These are phyloP conservation scores for Ustilago vetiveriae DNA, from an alignment of 1,284 basidiomycete species.

Conservation along the genomic window DNA sequence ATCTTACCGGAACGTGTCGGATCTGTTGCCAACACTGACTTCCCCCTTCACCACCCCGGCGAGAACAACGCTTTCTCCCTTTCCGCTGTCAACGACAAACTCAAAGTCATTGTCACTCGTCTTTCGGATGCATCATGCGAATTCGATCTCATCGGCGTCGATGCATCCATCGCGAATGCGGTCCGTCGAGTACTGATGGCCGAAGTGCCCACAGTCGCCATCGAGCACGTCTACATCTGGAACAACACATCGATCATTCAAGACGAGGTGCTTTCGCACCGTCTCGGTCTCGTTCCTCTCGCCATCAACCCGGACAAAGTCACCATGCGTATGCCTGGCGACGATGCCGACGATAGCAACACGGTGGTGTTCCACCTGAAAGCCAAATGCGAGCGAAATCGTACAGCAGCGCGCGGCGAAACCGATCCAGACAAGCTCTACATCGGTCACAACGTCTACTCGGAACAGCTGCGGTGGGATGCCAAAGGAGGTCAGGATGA, in stretches of 20 bases:
- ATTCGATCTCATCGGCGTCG: conserved; percentile 94
- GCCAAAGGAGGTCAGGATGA: conserved; percentile 84
- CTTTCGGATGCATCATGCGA: conserved; percentile 72
- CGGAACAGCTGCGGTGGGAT: conserved; percentile 81
- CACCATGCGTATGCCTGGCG: conserved; percentile 67
- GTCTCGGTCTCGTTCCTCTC: conserved; percentile 88
- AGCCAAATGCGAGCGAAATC: conserved; percentile 76
- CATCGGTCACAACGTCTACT: conserved; percentile 72
- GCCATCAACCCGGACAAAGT: conserved; percentile 80
- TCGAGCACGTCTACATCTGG: conserved; percentile 92
- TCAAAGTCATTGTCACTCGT: conserved; percentile 55
- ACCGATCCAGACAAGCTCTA: conserved; percentile 59
- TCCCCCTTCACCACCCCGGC: conserved; percentile 56
- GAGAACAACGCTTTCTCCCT: conserved; percentile 50
- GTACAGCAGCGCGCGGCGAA: conserved; percentile 71
- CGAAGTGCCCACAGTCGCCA: conserved; percentile 84
- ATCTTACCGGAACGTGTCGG: conserved; percentile 62
- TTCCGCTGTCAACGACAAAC: conserved; percentile 33
- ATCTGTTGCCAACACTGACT: conserved; percentile 58
- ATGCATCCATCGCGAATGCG: conserved; percentile 95
- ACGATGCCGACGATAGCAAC: conserved; percentile 81
- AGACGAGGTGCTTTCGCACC: conserved; percentile 91
- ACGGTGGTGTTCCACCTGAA: conserved; percentile 88
- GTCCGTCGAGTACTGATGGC: conserved; percentile 90
- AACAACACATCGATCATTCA: conserved; percentile 95